Evolutionary conservation across 441 rosid species (phyloP).

Genomic region (Euphorbia neoarborescens): DNA sequence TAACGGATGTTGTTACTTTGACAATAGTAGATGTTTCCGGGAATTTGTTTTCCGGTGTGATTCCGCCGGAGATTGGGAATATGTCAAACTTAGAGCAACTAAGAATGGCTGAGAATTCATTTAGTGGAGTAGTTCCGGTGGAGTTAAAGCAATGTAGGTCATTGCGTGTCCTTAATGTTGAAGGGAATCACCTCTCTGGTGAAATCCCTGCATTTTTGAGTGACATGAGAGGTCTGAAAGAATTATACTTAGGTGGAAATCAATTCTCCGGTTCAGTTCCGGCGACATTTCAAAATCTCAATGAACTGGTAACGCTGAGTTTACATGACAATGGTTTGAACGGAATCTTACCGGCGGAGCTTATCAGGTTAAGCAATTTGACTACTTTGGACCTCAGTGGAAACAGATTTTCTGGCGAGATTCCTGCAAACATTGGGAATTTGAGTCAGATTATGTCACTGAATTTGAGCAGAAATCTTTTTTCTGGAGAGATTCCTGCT

Average conservation of each 20-base stretch:
- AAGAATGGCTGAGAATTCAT: slow-evolving; percentile 60
- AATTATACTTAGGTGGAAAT: slow-evolving; percentile 55
- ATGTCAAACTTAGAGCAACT: slow-evolving; percentile 49
- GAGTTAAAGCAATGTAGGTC: slow-evolving; percentile 60
- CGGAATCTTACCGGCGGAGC: slow-evolving; percentile 61
- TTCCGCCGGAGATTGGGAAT: slow-evolving; percentile 55
- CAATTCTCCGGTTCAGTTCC: slow-evolving; percentile 58
- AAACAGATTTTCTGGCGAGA: slow-evolving; percentile 54
- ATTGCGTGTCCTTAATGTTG: slow-evolving; percentile 51
- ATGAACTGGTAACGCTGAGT: slow-evolving; percentile 41
- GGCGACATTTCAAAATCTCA: slow-evolving; percentile 38
- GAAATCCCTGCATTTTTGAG: slow-evolving; percentile 54
- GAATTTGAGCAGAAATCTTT: slow-evolving; percentile 63
- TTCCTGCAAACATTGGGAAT: slow-evolving; percentile 60
- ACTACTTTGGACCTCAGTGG: slow-evolving; percentile 63
- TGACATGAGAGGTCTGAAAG: slow-evolving; percentile 46
- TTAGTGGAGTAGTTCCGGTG: slow-evolving; percentile 48
- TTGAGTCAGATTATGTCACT: slow-evolving; percentile 44
- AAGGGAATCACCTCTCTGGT: slow-evolving; percentile 56
- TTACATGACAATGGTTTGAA: slow-evolving; percentile 48
- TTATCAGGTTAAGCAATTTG: slow-evolving; percentile 48
- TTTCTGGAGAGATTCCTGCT: slow-evolving; percentile 61
- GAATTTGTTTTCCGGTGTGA: slow-evolving; percentile 51
- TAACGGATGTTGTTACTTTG: slow-evolving; percentile 36
- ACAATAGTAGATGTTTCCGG: slow-evolving; percentile 58